Percentiles rank a stretch among this genome's conserved stretches.
Evolutionary conservation across 768 basidiomycete genomes (phyloP).

Genomic region (Tulasnella sp.): DNA sequence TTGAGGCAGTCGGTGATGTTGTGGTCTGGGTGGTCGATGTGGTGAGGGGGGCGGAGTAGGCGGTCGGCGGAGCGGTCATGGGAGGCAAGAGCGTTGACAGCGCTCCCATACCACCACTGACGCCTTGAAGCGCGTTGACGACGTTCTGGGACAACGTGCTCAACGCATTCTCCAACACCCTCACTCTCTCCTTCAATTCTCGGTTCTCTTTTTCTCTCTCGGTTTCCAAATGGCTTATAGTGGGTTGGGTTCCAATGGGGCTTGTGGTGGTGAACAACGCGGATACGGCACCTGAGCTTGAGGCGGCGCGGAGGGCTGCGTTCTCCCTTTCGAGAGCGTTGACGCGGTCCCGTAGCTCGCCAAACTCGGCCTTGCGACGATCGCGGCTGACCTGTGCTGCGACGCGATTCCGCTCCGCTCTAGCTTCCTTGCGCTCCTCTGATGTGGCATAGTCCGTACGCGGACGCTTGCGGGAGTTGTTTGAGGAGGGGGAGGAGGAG

Average conservation of each 20-base stretch:
- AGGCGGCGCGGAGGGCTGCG: conserved; percentile 37
- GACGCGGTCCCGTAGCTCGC: conserved; percentile 53
- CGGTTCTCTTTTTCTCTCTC: conserved; percentile 42
- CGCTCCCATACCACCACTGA: conserved; percentile 5
- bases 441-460: conserved; percentile 47
- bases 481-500: conserved; percentile 14
- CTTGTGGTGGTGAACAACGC: background rate
- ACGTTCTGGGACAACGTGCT: conserved; percentile 32
- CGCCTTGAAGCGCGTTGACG: conserved; percentile 14
- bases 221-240: background rate
- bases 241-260: conserved; percentile 24
- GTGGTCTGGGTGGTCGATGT: conserved; percentile 27
- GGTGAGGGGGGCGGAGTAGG: conserved; percentile 28
- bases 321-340: conserved; percentile 78
- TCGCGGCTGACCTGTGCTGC: conserved; percentile 91
- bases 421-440: conserved; percentile 76
- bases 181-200: conserved; percentile 74
- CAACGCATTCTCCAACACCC: conserved; percentile 56
- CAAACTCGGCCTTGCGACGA: conserved; percentile 75
- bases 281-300: background rate
- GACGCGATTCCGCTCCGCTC: conserved; percentile 85
- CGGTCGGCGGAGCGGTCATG: conserved; percentile 21
- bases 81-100: conserved; percentile 12
- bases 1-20: conserved; percentile 28
- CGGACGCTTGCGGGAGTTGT: conserved; percentile 47